Percentiles rank a stretch among this genome's conserved stretches.
Conservation (phyloP, 805 yeast species). For the Ogataea degrootiae region DNA sequence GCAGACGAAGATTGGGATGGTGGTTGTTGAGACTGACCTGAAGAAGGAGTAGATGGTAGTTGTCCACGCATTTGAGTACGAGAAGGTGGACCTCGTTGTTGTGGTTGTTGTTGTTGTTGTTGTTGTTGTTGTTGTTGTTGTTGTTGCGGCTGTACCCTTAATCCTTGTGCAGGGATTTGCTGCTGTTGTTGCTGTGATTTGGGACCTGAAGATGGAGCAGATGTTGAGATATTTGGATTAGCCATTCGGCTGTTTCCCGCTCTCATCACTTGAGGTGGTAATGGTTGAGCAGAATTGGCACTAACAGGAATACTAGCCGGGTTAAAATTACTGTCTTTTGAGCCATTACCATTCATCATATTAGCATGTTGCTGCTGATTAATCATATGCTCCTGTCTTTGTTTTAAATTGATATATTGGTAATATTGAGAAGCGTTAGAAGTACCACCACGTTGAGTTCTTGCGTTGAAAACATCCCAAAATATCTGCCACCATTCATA, state of each 20-base stretch:
- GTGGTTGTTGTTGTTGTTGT: slow-evolving; percentile 13
- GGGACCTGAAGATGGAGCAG: background rate
- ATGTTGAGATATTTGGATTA: slow-evolving; percentile 2
- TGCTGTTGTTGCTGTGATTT: slow-evolving; percentile 9
- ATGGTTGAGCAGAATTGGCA: background rate
- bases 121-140: slow-evolving; percentile 11
- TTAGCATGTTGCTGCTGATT: background rate
- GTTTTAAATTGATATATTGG: slow-evolving; percentile 55
- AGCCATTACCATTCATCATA: slow-evolving; percentile 8
- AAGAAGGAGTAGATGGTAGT: slow-evolving; percentile 2
- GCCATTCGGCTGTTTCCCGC: background rate
- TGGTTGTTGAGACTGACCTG: slow-evolving; percentile 15
- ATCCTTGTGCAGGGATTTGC: slow-evolving; percentile 3
- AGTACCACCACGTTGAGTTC: slow-evolving; percentile 62
- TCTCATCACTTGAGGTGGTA: background rate
- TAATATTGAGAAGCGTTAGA: slow-evolving; percentile 66
- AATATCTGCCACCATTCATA: slow-evolving; percentile 96
- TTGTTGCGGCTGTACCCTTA: slow-evolving; percentile 3
- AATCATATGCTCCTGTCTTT: slow-evolving; percentile 50
- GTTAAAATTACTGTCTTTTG: too few relatives aligned
- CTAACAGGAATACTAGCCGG: too few relatives aligned
- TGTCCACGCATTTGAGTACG: slow-evolving; percentile 2
- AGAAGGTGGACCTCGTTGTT: slow-evolving; percentile 14
- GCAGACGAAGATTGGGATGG: slow-evolving; percentile 3
- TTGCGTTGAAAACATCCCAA: slow-evolving; percentile 89